Percentiles rank a stretch among this genome's conserved stretches.
Evolutionary conservation across 1,284 basidiomycete species (phyloP).

Genomic region (Leucoagaricus sp.): DNA sequence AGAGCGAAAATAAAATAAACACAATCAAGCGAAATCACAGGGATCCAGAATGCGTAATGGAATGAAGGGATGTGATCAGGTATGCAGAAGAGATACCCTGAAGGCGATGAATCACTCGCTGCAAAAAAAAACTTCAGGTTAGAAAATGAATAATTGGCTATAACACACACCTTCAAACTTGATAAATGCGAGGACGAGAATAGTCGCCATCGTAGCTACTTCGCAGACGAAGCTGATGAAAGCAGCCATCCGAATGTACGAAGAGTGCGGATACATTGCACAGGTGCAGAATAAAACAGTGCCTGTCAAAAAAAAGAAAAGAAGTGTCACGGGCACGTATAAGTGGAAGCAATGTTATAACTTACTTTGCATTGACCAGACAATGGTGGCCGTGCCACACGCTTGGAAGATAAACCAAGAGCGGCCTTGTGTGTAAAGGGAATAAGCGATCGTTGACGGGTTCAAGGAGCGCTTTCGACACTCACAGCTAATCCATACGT

Average conservation of each 20-base stretch:
- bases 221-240: conserved; percentile 22
- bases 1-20: conserved; percentile 24
- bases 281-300: conserved; percentile 29
- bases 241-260: conserved; percentile 17
- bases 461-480: neutral
- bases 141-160: neutral
- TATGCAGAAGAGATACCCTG: conserved; percentile 23
- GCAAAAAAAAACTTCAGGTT: neutral
- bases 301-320: conserved; percentile 15
- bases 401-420: conserved; percentile 19
- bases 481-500: neutral
- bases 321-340: neutral
- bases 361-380: conserved; percentile 31
- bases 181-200: conserved; percentile 20
- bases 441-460: neutral
- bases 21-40: conserved; percentile 26
- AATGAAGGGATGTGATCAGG: conserved; percentile 21
- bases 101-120: conserved; percentile 13
- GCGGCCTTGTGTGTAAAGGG: conserved; percentile 12
- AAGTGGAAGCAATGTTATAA: neutral
- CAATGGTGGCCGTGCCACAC: conserved; percentile 19
- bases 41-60: conserved; percentile 29
- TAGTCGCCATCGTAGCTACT: conserved; percentile 21
- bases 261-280: conserved; percentile 25
- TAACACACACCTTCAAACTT: conserved; percentile 18